These are phyloP conservation scores for Monosporozyma servazzii DNA, from an alignment of 805 yeast genomes.

Conservation along the genomic window DNA sequence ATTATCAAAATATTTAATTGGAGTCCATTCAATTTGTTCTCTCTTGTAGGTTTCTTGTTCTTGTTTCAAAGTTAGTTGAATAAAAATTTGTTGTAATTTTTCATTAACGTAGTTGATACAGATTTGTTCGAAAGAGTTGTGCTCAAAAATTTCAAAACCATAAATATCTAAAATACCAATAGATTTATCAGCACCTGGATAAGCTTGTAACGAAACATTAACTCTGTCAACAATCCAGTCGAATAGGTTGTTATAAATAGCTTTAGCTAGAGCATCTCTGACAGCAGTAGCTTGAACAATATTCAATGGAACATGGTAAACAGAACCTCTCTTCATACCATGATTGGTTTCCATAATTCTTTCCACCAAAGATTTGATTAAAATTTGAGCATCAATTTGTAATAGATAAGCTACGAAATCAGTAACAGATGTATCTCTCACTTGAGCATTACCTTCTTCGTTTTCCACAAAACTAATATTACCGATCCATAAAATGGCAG, in stretches of 20 bases:
- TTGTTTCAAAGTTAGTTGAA: conserved; percentile 88
- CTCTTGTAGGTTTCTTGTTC: conserved; percentile 96
- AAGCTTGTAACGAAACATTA: conserved; percentile 60
- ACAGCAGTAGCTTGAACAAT: conserved; percentile 90
- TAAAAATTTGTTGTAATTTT: conserved; percentile 91
- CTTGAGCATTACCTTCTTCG: conserved; percentile 74
- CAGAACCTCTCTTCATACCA: conserved; percentile 83
- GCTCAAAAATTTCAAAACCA: conserved; percentile 93
- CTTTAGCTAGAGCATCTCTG: conserved; percentile 91
- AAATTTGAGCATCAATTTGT: conserved; percentile 61
- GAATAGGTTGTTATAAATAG: conserved; percentile 81
- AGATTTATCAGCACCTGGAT: conserved; percentile 49
- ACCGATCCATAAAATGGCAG: conserved; percentile 91
- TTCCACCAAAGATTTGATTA: conserved; percentile 62
- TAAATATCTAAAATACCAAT: conserved; percentile 93
- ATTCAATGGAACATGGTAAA: conserved; percentile 90
- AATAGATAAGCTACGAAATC: conserved; percentile 87
- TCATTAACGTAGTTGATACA: conserved; percentile 95
- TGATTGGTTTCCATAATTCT: conserved; percentile 85
- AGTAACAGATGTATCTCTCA: conserved; percentile 83
- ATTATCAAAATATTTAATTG: conserved; percentile 92
- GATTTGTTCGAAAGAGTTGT: conserved; percentile 88
- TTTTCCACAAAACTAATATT: conserved; percentile 79
- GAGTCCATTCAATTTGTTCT: conserved; percentile 95
- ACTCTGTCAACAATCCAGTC: conserved; percentile 96